A percentile compares a stretch with the other conserved stretches of the same genome.
Evolutionary conservation across 306 rosid genomes (phyloP).

Genomic region (Prunus davidiana): DNA sequence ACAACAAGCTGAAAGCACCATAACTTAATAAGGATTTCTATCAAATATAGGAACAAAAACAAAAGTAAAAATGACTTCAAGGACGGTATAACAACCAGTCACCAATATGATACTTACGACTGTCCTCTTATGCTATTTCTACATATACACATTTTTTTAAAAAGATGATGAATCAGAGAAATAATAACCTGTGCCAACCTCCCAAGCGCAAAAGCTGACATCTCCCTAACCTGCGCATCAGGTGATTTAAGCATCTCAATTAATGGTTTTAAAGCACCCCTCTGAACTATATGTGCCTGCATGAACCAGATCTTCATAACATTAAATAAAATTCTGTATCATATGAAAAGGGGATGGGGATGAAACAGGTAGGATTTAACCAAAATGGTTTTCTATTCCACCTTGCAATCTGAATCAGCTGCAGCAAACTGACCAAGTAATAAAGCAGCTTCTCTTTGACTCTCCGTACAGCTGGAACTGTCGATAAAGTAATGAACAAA

Average conservation of each 20-base stretch:
- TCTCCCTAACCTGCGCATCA: conserved; percentile 31
- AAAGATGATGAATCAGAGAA: not conserved
- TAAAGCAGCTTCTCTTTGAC: conserved; percentile 66
- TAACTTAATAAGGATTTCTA: not conserved
- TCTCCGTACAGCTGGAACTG: conserved; percentile 59
- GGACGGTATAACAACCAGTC: not conserved
- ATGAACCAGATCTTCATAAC: conserved; percentile 10
- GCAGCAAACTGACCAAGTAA: conserved; percentile 78
- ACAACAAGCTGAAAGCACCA: not conserved
- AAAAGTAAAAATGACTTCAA: not conserved
- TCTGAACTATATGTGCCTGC: conserved; percentile 42
- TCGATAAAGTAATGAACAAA: not conserved
- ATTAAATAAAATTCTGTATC: not conserved
- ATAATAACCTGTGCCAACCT: conserved; percentile 35
- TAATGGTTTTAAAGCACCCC: conserved; percentile 36
- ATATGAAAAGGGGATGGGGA: not conserved
- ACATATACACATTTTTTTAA: not conserved
- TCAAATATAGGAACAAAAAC: not conserved
- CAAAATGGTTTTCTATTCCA: conserved; percentile 6
- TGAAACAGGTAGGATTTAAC: not conserved
- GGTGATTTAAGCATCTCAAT: conserved; percentile 34
- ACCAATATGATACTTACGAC: not conserved
- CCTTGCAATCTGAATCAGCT: conserved; percentile 71
- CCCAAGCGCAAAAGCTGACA: conserved; percentile 41
- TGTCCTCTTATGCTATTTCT: not conserved